Base-by-base conservation (phyloP, 306 rosid species). In the Malus orientalis region DNA sequence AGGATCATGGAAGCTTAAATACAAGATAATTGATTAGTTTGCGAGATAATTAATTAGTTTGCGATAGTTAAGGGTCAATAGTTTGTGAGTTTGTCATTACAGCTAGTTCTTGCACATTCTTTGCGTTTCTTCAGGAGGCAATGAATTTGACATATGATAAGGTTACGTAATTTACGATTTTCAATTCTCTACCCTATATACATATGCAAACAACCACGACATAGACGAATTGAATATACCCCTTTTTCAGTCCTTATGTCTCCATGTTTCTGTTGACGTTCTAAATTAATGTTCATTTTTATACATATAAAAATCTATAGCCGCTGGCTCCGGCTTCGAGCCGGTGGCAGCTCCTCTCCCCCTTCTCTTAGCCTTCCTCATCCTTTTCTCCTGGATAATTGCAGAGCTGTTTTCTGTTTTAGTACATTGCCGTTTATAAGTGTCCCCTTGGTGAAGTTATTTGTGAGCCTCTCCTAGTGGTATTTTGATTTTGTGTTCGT, bases 61-160 rank as follows among this genome's bases (percentile, higher is more conserved):
- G 73, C 73, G 73, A 30, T 8, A 15, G 36, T 69, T 69, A 23
- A 45, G 58, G 73, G 73, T 69, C 73, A 69, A 45, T 69, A n/a
- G 73, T 44, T 69, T 69, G 73, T 47, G 51, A 69, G 4, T 27
- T 30, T 69, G 23, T 69, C 73, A 69, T 45, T 69, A 45, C 73
- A 69, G 59, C 73, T 68, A 68, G 63, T 47, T 14, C 51, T 47
- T 69, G 38, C 73, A 69, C 58, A 45, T 45, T 69, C 22, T 69
- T 69, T 69, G 30, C 58, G 73, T 69, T 45, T 69, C 73, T 69
- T 15, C 27, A 15, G 73, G 58, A 23, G 59, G 58, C 19, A 62
- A 69, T 45, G 22, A 23, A 10, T 44, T 68, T 68, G 73, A 69
- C 58, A 69, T 27, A 45, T 69, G 40, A 69, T 58, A 15, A 1